phyloP scores from a whole-genome alignment of 2,329 filamentous ascomycete genomes.

The Talaromyces sp. region DNA sequence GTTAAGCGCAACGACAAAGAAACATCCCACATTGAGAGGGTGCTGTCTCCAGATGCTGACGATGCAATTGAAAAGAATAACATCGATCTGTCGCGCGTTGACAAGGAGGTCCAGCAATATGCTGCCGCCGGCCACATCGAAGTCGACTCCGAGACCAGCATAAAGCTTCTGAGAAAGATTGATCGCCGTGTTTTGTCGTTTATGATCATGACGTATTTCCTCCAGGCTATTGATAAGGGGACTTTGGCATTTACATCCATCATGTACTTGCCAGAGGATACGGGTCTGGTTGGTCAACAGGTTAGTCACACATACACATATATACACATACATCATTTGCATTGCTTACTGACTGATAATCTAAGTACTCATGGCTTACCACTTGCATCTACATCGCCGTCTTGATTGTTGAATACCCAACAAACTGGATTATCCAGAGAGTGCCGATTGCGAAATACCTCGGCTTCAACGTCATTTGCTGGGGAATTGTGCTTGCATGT shows the following conservation, averaged over 20 bases:
- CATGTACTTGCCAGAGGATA: constrained; percentile 43
- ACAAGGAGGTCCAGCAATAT: constrained; percentile 69
- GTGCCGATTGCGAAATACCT: constrained; percentile 66
- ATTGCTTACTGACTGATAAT: constrained; percentile 4
- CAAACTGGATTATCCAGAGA: constrained; percentile 60
- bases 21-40: constrained; percentile 46
- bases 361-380: constrained; percentile 65
- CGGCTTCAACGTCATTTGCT: constrained; percentile 59
- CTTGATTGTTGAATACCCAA: constrained; percentile 67
- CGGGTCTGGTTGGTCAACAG: constrained; percentile 32
- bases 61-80: constrained; percentile 48
- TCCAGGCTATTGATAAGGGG: constrained; percentile 50
- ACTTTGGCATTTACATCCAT: constrained; percentile 40
- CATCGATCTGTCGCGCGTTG: constrained; percentile 48
- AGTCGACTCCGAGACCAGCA: constrained; percentile 58
- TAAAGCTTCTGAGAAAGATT: constrained; percentile 59
- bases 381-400: constrained; percentile 72
- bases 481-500: constrained; percentile 58
- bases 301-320: constrained; percentile 38
- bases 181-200: constrained; percentile 63
- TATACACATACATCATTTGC: not conserved
- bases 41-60: constrained; percentile 35
- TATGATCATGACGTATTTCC: constrained; percentile 71
- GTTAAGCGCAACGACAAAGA: constrained; percentile 21
- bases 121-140: constrained; percentile 52